Evolutionary conservation across 257 asterid species (phyloP).

Genomic region (Fraxinus americana): DNA sequence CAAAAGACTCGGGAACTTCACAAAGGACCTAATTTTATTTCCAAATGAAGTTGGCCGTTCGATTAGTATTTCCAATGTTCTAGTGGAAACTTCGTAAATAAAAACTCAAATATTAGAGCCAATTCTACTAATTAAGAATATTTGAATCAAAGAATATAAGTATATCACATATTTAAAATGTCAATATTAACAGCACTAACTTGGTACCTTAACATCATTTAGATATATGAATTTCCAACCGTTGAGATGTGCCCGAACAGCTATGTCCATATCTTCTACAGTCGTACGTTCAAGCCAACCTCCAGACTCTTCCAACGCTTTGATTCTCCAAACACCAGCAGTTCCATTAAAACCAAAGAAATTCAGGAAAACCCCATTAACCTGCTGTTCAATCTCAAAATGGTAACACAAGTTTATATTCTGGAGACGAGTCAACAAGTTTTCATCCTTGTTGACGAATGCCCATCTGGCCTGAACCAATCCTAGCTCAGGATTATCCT

Average conservation of each 20-base stretch:
- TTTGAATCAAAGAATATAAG: too few species aligned
- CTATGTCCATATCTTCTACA: constrained; percentile 55
- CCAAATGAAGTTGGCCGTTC: not conserved
- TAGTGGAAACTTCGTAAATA: too few species aligned
- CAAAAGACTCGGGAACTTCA: constrained; percentile 76
- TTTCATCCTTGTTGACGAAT: constrained; percentile 52
- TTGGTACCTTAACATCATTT: constrained; percentile 45
- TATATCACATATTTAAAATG: too few species aligned
- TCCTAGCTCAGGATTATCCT: constrained; percentile 50
- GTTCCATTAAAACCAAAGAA: constrained; percentile 60
- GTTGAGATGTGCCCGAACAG: constrained; percentile 49
- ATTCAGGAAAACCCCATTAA: constrained; percentile 39
- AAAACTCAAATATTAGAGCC: not conserved
- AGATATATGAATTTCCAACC: constrained; percentile 50
- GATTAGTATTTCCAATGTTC: not conserved
- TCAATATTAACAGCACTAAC: not conserved
- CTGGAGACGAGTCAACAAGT: constrained; percentile 46
- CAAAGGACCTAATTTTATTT: constrained; percentile 26
- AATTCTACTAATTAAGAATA: too few species aligned
- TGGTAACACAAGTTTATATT: constrained; percentile 49
- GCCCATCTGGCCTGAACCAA: constrained; percentile 56
- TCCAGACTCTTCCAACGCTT: constrained; percentile 51
- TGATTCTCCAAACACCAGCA: constrained; percentile 58
- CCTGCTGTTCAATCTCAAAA: constrained; percentile 60
- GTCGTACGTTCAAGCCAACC: constrained; percentile 63